Evolutionary conservation across 345 rosid genomes (phyloP).

Genomic region (Euclidium syriacum): DNA sequence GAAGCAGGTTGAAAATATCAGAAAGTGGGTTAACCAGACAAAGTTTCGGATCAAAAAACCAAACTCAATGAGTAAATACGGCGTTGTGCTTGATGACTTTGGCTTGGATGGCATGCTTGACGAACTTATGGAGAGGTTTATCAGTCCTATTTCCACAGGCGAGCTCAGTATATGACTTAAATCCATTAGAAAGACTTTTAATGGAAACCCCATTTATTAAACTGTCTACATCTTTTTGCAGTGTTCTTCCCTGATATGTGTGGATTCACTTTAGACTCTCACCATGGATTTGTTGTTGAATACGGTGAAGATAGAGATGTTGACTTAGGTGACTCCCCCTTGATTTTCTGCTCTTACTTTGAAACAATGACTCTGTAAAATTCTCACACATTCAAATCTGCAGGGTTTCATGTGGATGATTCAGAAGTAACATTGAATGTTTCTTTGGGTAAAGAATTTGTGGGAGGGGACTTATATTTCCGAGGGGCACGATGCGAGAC

Average conservation of each 20-base stretch:
- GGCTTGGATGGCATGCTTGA: conserved; percentile 69
- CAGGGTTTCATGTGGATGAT: conserved; percentile 84
- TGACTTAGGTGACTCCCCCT: conserved; percentile 56
- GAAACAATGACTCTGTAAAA: background rate
- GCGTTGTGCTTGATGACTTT: conserved; percentile 82
- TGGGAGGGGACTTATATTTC: conserved; percentile 76
- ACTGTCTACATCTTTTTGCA: conserved; percentile 26
- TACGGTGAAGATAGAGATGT: conserved; percentile 62
- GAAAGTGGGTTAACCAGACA: conserved; percentile 51
- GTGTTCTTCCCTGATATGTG: conserved; percentile 76
- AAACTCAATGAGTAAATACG: conserved; percentile 54
- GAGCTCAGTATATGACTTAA: background rate
- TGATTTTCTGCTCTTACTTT: background rate
- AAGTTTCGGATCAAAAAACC: conserved; percentile 62
- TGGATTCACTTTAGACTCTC: conserved; percentile 67
- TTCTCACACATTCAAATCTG: background rate
- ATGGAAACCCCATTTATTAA: background rate
- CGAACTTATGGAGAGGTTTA: conserved; percentile 49
- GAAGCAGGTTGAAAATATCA: conserved; percentile 68
- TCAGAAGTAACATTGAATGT: conserved; percentile 83
- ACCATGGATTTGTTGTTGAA: conserved; percentile 79
- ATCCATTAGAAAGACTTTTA: background rate
- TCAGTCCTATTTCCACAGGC: conserved; percentile 65
- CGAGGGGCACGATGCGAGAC: conserved; percentile 67
- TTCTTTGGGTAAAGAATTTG: conserved; percentile 71